These are phyloP conservation scores for Penicillium bialowiezense DNA, from an alignment of 495 filamentous ascomycete species.

Conservation along the genomic window DNA sequence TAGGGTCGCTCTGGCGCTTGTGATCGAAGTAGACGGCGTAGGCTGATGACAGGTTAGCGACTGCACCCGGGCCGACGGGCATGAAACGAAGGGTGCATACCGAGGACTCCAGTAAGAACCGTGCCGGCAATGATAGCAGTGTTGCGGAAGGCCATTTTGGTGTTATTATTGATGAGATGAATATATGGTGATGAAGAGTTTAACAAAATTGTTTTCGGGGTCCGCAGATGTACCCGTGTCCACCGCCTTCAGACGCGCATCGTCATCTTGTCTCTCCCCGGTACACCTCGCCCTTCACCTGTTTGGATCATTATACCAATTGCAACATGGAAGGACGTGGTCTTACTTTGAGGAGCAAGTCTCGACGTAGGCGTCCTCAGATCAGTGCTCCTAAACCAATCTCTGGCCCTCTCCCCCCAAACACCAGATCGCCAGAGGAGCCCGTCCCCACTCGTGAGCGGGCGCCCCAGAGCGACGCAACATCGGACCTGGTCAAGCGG, in stretches of 20 bases:
- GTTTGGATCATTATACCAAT: neutral
- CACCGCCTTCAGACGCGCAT: constrained; percentile 8
- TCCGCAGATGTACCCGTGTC: constrained; percentile 1
- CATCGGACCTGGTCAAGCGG: constrained; percentile 89
- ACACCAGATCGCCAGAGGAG: constrained; percentile 27
- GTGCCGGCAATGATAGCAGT: constrained; percentile 52
- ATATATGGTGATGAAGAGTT: neutral
- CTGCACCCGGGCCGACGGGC: neutral
- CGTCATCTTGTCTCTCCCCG: neutral
- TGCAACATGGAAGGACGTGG: constrained; percentile 57
- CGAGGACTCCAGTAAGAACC: constrained; percentile 70
- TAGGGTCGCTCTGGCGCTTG: constrained; percentile 78
- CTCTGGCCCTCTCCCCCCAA: constrained; percentile 55
- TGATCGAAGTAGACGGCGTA: constrained; percentile 96
- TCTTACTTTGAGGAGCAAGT: constrained; percentile 86
- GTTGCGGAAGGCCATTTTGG: constrained; percentile 9
- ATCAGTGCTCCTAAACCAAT: constrained; percentile 87
- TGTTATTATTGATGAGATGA: constrained; percentile 24
- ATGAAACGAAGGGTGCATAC: constrained; percentile 43
- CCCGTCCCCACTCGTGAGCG: constrained; percentile 32
- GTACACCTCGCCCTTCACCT: neutral
- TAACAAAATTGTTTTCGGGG: constrained; percentile 42
- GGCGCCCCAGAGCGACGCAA: constrained; percentile 48
- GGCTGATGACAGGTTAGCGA: constrained; percentile 31
- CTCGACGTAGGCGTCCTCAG: constrained; percentile 64